Evolutionary conservation across 768 basidiomycete genomes (phyloP), one percentile per base, ranked within the genome.

Genomic region (Boletales sp.): DNA sequence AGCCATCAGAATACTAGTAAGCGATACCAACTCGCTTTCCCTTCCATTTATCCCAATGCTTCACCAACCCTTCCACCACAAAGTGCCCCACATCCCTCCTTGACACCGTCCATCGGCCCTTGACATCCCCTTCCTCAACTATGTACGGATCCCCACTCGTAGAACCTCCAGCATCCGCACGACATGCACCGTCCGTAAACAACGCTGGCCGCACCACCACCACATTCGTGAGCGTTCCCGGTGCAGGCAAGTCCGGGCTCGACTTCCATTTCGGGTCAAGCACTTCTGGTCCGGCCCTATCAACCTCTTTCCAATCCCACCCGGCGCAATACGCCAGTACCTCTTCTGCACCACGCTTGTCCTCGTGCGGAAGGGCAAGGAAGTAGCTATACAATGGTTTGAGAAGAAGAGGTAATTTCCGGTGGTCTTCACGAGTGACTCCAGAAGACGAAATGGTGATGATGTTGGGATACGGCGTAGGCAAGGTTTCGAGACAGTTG

Each of bases 71-170:
- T 42, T 84, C 76, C 4, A 73, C 77, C 13, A 87, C 58, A 63
- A 86, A 86, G 68, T 86, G 82, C 1, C 79, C 81, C 2, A 83
- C 81, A 59, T 87, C 85, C 56, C 69, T 72, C 58, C 84, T 73
- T 34, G 83, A 82, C 4, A 87, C 60, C n/a, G 75, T 76, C 59
- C 74, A 86, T 4, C 69, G 70, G 12, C 62, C 50, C 4, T 31
- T 7, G 11, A 79, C 11, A n/a, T 80, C 73, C 15, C 61, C 68
- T 30, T 73, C 77, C 12, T 65, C 69, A 10, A 74, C 73, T 18
- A 69, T 58, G 61, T 85, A 86, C 0, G 72, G 59, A 13, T 10
- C 35, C 19, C 14, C 18, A 1, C 47, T 21, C 21, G 21, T 4
- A 21, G 21, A 21, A 21, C 29, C 3, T 49, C 5, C 2, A 11